phyloP scores from a whole-genome alignment of 2,329 filamentous ascomycete species.

The Trichoderma atroviride region DNA sequence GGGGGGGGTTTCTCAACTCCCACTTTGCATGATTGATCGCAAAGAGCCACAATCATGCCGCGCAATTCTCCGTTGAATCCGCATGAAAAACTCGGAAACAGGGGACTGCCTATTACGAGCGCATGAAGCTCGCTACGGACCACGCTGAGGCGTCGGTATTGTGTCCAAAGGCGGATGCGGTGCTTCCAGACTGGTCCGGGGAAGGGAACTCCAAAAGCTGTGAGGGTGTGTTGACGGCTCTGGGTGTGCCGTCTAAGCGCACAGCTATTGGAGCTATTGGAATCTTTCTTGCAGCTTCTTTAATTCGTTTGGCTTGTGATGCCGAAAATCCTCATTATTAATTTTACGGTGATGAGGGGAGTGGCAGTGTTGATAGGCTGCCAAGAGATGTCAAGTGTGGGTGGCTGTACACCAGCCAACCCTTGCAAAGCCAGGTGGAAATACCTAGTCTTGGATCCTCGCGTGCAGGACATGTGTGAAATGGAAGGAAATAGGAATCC shows the following conservation, averaged over 20 bases:
- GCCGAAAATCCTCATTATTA: constrained; percentile 8
- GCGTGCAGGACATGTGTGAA: not conserved
- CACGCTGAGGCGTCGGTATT: not conserved
- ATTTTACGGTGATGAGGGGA: not conserved
- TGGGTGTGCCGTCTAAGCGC: constrained; percentile 9
- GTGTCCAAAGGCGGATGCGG: not conserved
- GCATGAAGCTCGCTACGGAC: not conserved
- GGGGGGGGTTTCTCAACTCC: not conserved
- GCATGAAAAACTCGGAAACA: not conserved
- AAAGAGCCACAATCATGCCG: constrained; percentile 23
- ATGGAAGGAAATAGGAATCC: not conserved
- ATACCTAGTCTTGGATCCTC: not conserved
- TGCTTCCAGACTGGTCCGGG: not conserved
- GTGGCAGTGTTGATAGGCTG: not conserved
- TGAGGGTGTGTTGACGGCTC: constrained; percentile 8
- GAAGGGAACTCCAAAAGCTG: not conserved
- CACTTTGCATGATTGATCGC: not conserved
- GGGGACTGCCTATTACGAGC: not conserved
- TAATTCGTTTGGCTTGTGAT: constrained; percentile 24
- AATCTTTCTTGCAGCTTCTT: not conserved
- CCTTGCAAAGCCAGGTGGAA: not conserved
- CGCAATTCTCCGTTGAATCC: constrained; percentile 5
- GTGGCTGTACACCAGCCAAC: constrained; percentile 4
- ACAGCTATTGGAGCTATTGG: not conserved
- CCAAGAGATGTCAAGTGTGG: not conserved